Evolutionary conservation across 768 basidiomycete species (phyloP).

Genomic region (Tricholoma sp.): DNA sequence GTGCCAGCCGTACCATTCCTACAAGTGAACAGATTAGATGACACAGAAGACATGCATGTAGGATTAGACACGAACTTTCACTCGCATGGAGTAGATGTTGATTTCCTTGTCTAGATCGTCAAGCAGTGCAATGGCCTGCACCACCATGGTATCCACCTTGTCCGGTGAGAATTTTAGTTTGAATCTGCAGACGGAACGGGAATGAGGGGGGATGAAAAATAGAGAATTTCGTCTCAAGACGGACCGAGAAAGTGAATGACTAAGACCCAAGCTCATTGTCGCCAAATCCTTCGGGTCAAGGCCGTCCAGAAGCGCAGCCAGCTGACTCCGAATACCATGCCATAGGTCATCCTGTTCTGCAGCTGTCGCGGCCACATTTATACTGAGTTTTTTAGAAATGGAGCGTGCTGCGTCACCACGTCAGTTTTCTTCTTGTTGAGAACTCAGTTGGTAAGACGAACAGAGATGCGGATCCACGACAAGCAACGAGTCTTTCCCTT

Average conservation of each 20-base stretch:
- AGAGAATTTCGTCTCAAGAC: slow-evolving; percentile 12
- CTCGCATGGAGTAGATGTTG: slow-evolving; percentile 98
- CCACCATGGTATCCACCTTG: slow-evolving; percentile 99
- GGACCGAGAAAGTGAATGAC: slow-evolving; percentile 92
- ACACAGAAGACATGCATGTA: background rate
- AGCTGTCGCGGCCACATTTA: slow-evolving; percentile 68
- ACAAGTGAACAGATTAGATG: background rate
- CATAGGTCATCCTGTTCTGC: slow-evolving; percentile 74
- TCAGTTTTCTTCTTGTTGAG: background rate
- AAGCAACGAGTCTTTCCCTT: slow-evolving; percentile 77
- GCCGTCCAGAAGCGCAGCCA: slow-evolving; percentile 83
- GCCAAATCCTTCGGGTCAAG: slow-evolving; percentile 91
- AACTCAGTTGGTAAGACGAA: slow-evolving; percentile 30
- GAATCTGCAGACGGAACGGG: slow-evolving; percentile 51
- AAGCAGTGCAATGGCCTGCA: slow-evolving; percentile 95
- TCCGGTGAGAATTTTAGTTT: slow-evolving; percentile 99
- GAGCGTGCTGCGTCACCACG: slow-evolving; percentile 52
- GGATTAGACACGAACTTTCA: slow-evolving; percentile 65
- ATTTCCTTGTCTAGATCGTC: slow-evolving; percentile 99
- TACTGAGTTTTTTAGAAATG: slow-evolving; percentile 91
- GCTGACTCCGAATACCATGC: slow-evolving; percentile 91
- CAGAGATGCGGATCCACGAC: slow-evolving; percentile 91
- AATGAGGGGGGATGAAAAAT: background rate
- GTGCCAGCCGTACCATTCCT: slow-evolving; percentile 99
- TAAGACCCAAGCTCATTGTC: slow-evolving; percentile 96